Conservation (phyloP, 2,329 filamentous ascomycete species). For the Fusarium algeriense region DNA sequence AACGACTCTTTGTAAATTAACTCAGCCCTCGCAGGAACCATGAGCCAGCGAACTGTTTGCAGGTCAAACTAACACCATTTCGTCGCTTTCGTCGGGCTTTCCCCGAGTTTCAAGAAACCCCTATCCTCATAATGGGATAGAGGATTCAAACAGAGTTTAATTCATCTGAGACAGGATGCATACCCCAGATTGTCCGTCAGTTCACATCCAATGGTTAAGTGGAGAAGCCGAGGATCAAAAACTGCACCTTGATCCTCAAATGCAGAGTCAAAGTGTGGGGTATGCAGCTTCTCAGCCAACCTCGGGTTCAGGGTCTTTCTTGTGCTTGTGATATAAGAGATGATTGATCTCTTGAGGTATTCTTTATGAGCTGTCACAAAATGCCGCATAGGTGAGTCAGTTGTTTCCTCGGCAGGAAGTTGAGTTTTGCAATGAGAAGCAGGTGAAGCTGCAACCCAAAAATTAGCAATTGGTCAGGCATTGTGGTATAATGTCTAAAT, state of each 20-base stretch:
- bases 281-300: neutral
- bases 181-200: neutral
- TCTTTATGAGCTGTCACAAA: too few relatives aligned
- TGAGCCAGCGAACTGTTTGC: fast-evolving
- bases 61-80: neutral
- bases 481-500: too few relatives aligned
- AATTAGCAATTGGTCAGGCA: too few relatives aligned
- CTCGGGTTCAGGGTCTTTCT: neutral
- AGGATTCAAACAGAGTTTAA: neutral
- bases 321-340: neutral
- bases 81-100: neutral
- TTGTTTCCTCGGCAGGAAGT: too few relatives aligned
- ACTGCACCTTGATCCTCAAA: neutral
- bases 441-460: too few relatives aligned
- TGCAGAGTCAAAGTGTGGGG: neutral
- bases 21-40: fast-evolving
- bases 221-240: conserved; percentile 1
- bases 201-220: neutral
- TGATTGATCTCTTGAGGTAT: neutral
- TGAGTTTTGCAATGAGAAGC: neutral
- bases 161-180: neutral
- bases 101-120: too few relatives aligned
- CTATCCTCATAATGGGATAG: neutral
- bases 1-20: too few relatives aligned
- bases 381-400: fast-evolving